phyloP scores from a whole-genome alignment of 208 protist genomes.

The Crithidia brevicula region DNA sequence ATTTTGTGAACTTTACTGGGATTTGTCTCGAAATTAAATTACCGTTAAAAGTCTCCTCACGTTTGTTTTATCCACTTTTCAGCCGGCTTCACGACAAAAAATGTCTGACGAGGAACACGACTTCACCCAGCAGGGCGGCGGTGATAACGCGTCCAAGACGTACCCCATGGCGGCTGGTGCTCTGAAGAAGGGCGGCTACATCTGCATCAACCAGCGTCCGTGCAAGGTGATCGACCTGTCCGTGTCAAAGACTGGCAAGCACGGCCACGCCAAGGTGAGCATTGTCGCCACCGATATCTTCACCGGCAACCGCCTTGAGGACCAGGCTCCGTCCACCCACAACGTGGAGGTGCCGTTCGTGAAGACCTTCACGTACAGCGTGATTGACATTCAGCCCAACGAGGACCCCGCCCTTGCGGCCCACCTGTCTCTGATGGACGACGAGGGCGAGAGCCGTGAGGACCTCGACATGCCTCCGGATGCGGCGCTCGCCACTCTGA shows the following conservation, averaged over 20 bases:
- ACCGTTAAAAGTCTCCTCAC: neutral
- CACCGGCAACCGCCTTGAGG: slow-evolving; percentile 98
- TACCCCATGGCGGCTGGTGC: slow-evolving; percentile 88
- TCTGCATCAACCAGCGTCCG: slow-evolving; percentile 91
- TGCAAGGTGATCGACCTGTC: slow-evolving; percentile 98
- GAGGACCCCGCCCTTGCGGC: slow-evolving; percentile 68
- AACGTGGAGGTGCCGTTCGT: slow-evolving; percentile 98
- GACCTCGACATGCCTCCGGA: slow-evolving; percentile 96
- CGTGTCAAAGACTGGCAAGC: slow-evolving; percentile 99
- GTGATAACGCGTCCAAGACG: slow-evolving; percentile 78
- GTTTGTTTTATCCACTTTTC: neutral
- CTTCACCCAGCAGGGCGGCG: slow-evolving; percentile 66
- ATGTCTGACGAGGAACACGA: slow-evolving; percentile 79
- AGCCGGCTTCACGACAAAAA: neutral
- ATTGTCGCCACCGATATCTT: slow-evolving; percentile 98
- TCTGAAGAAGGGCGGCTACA: slow-evolving; percentile 91
- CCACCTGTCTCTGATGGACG: slow-evolving; percentile 92
- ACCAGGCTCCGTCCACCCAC: slow-evolving; percentile 97
- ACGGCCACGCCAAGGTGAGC: slow-evolving; percentile 99
- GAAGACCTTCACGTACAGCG: slow-evolving; percentile 94
- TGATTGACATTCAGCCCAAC: slow-evolving; percentile 95
- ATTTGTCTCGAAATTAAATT: no score
- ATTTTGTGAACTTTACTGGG: no score
- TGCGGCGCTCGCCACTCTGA: slow-evolving; percentile 84
- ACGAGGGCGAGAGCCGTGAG: slow-evolving; percentile 94